phyloP scores from a whole-genome alignment of 2,329 filamentous ascomycete genomes.

The Cytospora piceae region DNA sequence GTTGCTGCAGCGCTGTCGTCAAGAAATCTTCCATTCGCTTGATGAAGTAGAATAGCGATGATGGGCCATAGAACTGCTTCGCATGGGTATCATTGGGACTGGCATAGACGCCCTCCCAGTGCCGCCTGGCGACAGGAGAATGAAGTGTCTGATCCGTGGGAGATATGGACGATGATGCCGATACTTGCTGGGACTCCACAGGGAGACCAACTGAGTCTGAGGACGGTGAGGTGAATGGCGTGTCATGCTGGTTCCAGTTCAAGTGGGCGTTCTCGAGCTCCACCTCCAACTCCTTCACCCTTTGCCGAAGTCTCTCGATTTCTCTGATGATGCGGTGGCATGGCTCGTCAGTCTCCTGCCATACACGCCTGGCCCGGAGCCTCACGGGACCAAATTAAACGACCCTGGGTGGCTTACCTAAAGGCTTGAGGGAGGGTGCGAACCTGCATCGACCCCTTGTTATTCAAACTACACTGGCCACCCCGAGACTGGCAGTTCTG shows the following conservation, averaged over 20 bases:
- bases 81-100: slow-evolving; percentile 42
- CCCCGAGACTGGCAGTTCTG: slow-evolving; percentile 31
- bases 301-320: slow-evolving; percentile 42
- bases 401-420: background rate
- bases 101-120: slow-evolving; percentile 42
- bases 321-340: slow-evolving; percentile 33
- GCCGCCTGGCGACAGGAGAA: slow-evolving; percentile 17
- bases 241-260: slow-evolving; percentile 8
- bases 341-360: slow-evolving; percentile 1
- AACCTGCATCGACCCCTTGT: background rate
- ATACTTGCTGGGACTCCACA: background rate
- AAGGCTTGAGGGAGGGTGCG: slow-evolving; percentile 6
- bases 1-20: slow-evolving; percentile 38
- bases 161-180: background rate
- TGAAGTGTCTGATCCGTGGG: background rate
- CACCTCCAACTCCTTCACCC: slow-evolving; percentile 39
- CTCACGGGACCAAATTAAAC: background rate
- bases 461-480: slow-evolving; percentile 29
- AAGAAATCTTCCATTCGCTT: slow-evolving; percentile 46
- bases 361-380: background rate
- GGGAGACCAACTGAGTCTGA: background rate
- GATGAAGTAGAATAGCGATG: slow-evolving; percentile 51
- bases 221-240: slow-evolving; percentile 13
- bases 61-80: slow-evolving; percentile 48
- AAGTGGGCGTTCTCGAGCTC: slow-evolving; percentile 30